Conservation (phyloP, 2,329 filamentous ascomycete genomes). For the Nemania serpens region DNA sequence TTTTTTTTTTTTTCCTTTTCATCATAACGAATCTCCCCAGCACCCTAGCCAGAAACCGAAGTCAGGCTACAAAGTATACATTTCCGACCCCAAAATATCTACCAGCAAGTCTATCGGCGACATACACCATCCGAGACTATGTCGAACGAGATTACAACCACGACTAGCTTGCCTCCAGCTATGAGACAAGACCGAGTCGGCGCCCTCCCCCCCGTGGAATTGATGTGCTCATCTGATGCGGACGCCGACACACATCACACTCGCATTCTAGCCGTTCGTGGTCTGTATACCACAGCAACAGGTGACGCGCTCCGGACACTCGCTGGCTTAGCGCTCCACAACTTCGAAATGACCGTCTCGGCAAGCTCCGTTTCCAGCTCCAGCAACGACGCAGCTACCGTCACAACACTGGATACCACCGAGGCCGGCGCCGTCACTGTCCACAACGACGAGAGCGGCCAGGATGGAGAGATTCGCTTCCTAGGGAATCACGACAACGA, state of each 20-base stretch:
- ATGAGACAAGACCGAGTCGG: background rate
- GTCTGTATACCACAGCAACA: slow-evolving; percentile 23
- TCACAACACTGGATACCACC: background rate
- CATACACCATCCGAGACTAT: background rate
- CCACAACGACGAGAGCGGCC: background rate
- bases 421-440: background rate
- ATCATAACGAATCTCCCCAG: too few relatives aligned
- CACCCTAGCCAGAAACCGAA: too few relatives aligned
- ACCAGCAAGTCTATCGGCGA: background rate
- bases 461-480: background rate
- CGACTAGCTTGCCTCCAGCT: background rate
- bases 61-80: too few relatives aligned
- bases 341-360: background rate
- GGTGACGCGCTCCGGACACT: slow-evolving; percentile 16
- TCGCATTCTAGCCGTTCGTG: slow-evolving; percentile 24
- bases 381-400: background rate
- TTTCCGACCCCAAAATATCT: background rate
- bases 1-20: too few relatives aligned
- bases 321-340: background rate
- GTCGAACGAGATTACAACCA: background rate
- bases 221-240: background rate
- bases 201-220: background rate
- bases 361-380: background rate
- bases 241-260: slow-evolving; percentile 11
- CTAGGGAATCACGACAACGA: too few relatives aligned